Evolutionary conservation across 306 rosid genomes (phyloP), one percentile per base, ranked within the genome.

Genomic region (Benincasa hispida): DNA sequence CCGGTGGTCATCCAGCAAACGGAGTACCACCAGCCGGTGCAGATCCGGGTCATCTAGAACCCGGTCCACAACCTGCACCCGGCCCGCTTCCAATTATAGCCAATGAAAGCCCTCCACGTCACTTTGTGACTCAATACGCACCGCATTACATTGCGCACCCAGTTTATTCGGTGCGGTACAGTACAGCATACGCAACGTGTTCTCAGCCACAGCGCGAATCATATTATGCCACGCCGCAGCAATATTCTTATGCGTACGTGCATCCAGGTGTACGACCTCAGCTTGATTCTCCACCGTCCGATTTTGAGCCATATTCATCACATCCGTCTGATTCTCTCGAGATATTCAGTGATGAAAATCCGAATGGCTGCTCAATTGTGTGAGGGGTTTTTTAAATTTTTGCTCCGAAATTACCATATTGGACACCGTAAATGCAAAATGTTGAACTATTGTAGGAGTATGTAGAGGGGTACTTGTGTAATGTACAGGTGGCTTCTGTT

Each of bases 331-430:
- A 82, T 84, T 85, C 86, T 0, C 75, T 81, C 30, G 80, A 79
- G n/a, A 50, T 75, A 12, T 74, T 58, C 62, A 70, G 84, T 9
- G 87, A 89, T 1, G 85, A 85, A 19, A 85, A 83, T 8, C 86
- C 76, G 66, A 75, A 54, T 73, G 88, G 85, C 61, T 92, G 98
- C 89, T 82, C 86, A 58, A 77, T 92, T 27, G 87, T 90, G 94
- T 91, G 87, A 85, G 9, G 9, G 1, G 13, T 24, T 58, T n/a
- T 25, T 11, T 25, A 2, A 1, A 6, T 17, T 62, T 30, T 62
- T 10, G 48, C 72, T 37, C 5, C 11, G 42, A 63, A 66, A 66
- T 66, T 9, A 66, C 53, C 73, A 21, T 66, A 10, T 66, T 66
- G 73, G 53, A 39, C 53, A 66, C 19, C 8, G 24, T 66, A 21